A percentile compares a stretch with the other conserved stretches of the same genome.
Evolutionary conservation across 257 asterid species (phyloP).

Genomic region (Solanum virginianum): DNA sequence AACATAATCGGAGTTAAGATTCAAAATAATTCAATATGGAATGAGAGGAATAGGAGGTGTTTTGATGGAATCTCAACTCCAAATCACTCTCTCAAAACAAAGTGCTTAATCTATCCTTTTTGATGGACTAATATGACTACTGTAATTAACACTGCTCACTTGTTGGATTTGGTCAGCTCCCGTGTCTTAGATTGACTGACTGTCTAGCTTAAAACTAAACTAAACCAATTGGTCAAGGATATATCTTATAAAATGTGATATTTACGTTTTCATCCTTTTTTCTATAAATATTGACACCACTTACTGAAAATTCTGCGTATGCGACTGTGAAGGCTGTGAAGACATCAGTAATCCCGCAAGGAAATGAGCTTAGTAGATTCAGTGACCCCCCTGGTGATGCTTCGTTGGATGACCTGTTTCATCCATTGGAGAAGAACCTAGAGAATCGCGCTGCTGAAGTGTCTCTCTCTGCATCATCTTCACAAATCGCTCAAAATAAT

Average conservation of each 20-base stretch:
- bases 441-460: constrained; percentile 57
- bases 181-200: neutral
- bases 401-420: constrained; percentile 86
- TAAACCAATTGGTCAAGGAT: neutral
- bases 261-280: neutral
- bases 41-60: neutral
- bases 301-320: neutral
- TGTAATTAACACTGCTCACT: neutral
- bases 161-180: neutral
- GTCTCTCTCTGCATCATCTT: constrained; percentile 68
- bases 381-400: constrained; percentile 98
- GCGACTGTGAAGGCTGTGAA: constrained; percentile 34
- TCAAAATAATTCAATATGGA: neutral
- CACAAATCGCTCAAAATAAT: constrained; percentile 39
- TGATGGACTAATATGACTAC: neutral
- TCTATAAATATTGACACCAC: neutral
- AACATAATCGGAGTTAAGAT: neutral
- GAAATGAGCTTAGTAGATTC: constrained; percentile 73
- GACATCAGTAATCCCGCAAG: constrained; percentile 36
- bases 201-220: neutral
- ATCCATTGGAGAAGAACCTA: constrained; percentile 49
- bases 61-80: neutral
- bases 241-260: neutral
- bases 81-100: neutral
- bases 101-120: neutral